Percentiles rank a stretch among this genome's conserved stretches.
phyloP scores from a whole-genome alignment of 257 asterid genomes.

The Primulina tabacum region DNA sequence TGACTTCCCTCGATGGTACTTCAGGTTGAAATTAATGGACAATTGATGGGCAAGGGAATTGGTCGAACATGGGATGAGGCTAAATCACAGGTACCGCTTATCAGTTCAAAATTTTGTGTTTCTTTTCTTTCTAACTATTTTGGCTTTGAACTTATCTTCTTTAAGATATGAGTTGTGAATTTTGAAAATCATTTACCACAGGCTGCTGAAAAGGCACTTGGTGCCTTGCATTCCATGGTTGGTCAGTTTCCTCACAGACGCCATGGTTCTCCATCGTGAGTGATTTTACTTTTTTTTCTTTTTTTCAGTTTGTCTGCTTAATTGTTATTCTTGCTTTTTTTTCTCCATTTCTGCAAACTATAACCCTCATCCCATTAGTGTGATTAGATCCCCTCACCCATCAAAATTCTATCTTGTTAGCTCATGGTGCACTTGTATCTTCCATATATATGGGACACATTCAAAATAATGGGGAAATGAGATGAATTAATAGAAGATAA shows the following conservation, averaged over 20 bases:
- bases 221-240: conserved; percentile 58
- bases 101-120: conserved; percentile 16
- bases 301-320: neutral
- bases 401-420: neutral
- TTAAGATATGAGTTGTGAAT: neutral
- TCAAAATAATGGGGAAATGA: neutral
- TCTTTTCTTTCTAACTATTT: neutral
- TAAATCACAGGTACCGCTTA: conserved; percentile 62
- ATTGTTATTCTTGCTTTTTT: neutral
- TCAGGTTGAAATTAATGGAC: conserved; percentile 90
- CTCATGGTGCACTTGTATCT: neutral
- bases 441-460: neutral
- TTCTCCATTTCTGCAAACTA: neutral
- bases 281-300: conserved; percentile 26
- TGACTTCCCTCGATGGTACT: conserved; percentile 21
- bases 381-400: neutral
- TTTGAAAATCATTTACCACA: conserved; percentile 26
- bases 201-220: conserved; percentile 98
- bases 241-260: conserved; percentile 62
- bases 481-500: neutral
- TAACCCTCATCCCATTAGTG: neutral
- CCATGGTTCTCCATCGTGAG: conserved; percentile 85
- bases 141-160: conserved; percentile 4
- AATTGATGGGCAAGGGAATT: conserved; percentile 77
- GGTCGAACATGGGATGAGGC: conserved; percentile 94